Base-by-base conservation (phyloP, 2,329 filamentous ascomycete species). In the Gyromitra esculenta region DNA sequence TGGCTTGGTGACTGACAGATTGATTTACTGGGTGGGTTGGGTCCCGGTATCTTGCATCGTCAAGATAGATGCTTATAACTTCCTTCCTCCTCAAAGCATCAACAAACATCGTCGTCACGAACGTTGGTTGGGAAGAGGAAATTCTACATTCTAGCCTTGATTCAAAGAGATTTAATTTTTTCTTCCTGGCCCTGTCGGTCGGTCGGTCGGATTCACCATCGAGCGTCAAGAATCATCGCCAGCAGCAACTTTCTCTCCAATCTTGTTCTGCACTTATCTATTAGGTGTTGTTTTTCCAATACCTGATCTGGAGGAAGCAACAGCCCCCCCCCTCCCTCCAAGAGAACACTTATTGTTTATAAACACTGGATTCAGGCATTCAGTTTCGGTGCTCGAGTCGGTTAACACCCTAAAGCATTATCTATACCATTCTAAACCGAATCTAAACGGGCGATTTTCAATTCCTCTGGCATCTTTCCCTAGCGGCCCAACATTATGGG, bases 401-500 rank as follows among this genome's bases (percentile, higher is more conserved):
- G 18, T 52, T 21, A 56, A 21, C 25, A 31, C 21, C 31, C n/a
- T 52, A 8, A 8, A 18, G 2, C 48, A 6, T 18, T 52, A 8
- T 52, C 18, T 52, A n/a, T 52, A 52, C 18, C n/a, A n/a, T 21
- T n/a, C 5, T 52, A 21, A 21, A 52, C n/a, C 8, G 52, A 31
- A 5, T 15, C 52, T 8, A 56, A 18, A 15, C 8, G 8, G 25
- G 25, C 7, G 6, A 18, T 31, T 31, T 21, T 37, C 57, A 41
- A 60, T 43, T 11, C 25, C 25, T 41, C 37, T 5, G 6, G 15
- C 15, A 9, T 25, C 57, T 5, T 8, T 11, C 21, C 5, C 18
- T 35, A 13, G 8, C 1, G 25, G 25, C 2, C 25, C 25, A 31
- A 45, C 37, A 39, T 56, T 8, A 75, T 75, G 72, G 65, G 72